Conservation (phyloP, 2,329 filamentous ascomycete species). For the Mycosphaerella arachidis region DNA sequence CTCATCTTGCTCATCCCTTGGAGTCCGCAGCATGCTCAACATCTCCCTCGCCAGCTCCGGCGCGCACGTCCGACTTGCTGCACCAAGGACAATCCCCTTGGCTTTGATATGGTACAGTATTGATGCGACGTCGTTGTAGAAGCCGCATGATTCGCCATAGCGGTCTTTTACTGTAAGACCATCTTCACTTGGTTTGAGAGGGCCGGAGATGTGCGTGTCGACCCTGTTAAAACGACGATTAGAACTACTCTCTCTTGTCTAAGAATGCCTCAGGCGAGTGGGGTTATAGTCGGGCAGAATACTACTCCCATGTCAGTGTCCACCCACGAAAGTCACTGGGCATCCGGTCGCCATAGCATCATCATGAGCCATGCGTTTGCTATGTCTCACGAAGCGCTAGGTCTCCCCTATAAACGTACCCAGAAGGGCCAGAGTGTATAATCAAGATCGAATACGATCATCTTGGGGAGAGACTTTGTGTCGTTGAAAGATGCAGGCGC, state of each 20-base stretch:
- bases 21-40: constrained; percentile 67
- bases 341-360: too few relatives aligned
- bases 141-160: constrained; percentile 44
- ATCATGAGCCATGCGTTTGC: too few relatives aligned
- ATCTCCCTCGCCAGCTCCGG: constrained; percentile 77
- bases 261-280: too few relatives aligned
- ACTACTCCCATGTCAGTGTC: too few relatives aligned
- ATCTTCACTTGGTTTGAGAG: constrained; percentile 51
- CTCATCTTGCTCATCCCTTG: constrained; percentile 44
- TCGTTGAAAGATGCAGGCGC: constrained; percentile 57
- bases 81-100: constrained; percentile 56
- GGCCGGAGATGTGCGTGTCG: constrained; percentile 81
- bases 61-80: constrained; percentile 75
- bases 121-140: constrained; percentile 44
- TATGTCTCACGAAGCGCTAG: too few relatives aligned
- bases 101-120: constrained; percentile 56
- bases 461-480: constrained; percentile 67
- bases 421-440: constrained; percentile 99
- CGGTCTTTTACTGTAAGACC: constrained; percentile 50
- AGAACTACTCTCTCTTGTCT: too few relatives aligned
- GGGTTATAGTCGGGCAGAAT: too few relatives aligned
- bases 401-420: constrained; percentile 32
- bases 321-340: too few relatives aligned
- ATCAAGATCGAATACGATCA: constrained; percentile 92
- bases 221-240: constrained; percentile 39